Conservation (phyloP, 2,329 filamentous ascomycete genomes). For the Trematosphaeria pertusa region DNA sequence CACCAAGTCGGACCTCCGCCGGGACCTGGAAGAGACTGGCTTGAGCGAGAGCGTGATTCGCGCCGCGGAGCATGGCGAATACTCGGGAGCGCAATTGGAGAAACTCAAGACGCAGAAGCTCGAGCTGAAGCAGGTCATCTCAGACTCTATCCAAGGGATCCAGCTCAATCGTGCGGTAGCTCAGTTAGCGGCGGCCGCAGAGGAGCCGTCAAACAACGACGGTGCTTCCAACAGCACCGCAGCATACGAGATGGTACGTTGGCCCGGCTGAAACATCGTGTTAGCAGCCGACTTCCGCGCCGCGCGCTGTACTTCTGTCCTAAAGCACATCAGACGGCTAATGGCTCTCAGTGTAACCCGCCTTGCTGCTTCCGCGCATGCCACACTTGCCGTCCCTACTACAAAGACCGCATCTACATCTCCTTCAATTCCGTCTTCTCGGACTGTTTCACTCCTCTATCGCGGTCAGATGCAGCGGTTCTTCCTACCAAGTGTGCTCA, state of each 20-base stretch:
- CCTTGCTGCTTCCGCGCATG: conserved; percentile 56
- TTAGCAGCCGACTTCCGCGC: no score
- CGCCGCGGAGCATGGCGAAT: conserved; percentile 41
- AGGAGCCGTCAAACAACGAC: conserved; percentile 25
- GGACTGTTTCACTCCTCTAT: conserved; percentile 43
- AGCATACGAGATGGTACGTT: conserved; percentile 22
- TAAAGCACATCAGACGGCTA: background rate
- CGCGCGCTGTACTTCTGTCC: background rate
- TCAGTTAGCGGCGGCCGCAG: conserved; percentile 18
- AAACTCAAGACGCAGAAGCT: conserved; percentile 41
- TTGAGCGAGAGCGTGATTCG: conserved; percentile 44
- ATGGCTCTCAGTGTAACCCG: conserved; percentile 3
- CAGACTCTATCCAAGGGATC: conserved; percentile 24
- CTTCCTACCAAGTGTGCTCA: conserved; percentile 47
- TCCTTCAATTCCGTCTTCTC: conserved; percentile 54
- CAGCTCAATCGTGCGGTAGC: conserved; percentile 26
- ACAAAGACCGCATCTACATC: conserved; percentile 54
- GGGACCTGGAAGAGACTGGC: conserved; percentile 35
- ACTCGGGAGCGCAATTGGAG: conserved; percentile 40
- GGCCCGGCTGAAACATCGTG: background rate
- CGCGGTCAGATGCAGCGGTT: conserved; percentile 31
- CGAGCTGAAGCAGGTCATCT: conserved; percentile 36
- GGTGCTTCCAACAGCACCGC: conserved; percentile 24
- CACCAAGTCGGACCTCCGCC: conserved; percentile 30
- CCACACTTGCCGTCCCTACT: conserved; percentile 58